Conservation (phyloP, 2,329 filamentous ascomycete genomes). For the Fusarium concolor region DNA sequence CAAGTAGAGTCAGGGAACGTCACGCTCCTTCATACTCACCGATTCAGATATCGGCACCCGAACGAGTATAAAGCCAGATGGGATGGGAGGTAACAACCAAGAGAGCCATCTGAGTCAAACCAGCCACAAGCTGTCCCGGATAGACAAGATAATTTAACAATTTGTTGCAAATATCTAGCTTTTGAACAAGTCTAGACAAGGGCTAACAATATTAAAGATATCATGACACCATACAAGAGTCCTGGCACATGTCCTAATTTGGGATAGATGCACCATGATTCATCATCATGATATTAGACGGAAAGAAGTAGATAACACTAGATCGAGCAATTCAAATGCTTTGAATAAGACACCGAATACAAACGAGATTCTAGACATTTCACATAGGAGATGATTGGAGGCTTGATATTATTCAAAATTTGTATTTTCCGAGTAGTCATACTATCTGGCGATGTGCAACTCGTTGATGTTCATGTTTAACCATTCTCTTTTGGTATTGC, state of each 20-base stretch:
- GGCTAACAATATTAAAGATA: neutral
- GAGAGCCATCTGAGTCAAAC: neutral
- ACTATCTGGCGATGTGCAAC: slow-evolving; percentile 6
- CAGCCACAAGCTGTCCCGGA: neutral
- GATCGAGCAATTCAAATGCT: neutral
- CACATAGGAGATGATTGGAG: neutral
- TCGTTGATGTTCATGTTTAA: slow-evolving; percentile 11
- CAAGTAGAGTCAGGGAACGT: neutral
- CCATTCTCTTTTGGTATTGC: slow-evolving; percentile 35
- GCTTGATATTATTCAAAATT: slow-evolving; percentile 22
- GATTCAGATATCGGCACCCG: no score
- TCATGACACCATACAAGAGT: neutral
- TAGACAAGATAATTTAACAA: neutral
- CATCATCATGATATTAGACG: neutral
- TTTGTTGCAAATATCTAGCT: no score
- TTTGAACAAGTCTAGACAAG: no score
- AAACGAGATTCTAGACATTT: neutral
- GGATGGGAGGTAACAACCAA: neutral
- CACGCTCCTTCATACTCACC: neutral
- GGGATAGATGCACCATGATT: neutral
- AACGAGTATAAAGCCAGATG: neutral
- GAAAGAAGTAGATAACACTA: neutral
- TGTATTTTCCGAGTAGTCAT: slow-evolving; percentile 30
- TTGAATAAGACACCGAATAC: neutral
- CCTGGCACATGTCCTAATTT: no score